Evolutionary conservation across 495 filamentous ascomycete species (phyloP), one percentile per base, ranked within the genome.

Genomic region (Daldinia grandis): DNA sequence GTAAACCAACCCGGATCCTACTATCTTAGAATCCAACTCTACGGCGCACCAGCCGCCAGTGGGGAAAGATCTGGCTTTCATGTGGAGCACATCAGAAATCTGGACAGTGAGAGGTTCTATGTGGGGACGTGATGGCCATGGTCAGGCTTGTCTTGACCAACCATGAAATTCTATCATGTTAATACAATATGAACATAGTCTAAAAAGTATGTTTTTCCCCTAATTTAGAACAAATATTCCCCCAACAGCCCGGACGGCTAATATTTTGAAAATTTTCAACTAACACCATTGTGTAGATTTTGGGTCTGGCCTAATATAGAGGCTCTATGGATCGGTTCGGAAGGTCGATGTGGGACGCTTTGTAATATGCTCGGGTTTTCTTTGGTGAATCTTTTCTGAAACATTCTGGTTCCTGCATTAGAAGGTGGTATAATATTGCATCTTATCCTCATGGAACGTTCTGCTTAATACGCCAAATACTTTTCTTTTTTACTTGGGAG

Each of bases 41-140:
- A 68, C 59, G 42, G 66, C 58, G 51, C 38, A 38, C 66, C 66
- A n/a, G 31, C 50, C 10, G 24, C 37, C 31, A 30, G 44, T 12
- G 40, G 21, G 10, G 66, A 63, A 30, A 54, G 56, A 17, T 33
- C 27, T 14, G 54, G 28, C 1, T 31, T 61, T n/a, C 35, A 50
- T 35, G 66, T 68, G 59, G 66, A 68, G 55, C 66, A 63, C 38
- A 24, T 68, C 37, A 60, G 59, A 25, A 47, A 37, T 17, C 17
- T 68, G 30, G 58, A 63, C 15, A 68, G 66, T 12, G 51, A 62
- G 50, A 40, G 30, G 31, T 68, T 68, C 53, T 42, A 57, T n/a
- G 66, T 63, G 53, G 59, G 30, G 31, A 38, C 44, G 19, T 62
- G 47, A 53, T 50, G 30, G 21, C 15, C 21, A 28, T 30, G n/a